Evolutionary conservation across 805 yeast species (phyloP), one percentile per base, ranked within the genome.

Genomic region (Starmerella sirachaensis): DNA sequence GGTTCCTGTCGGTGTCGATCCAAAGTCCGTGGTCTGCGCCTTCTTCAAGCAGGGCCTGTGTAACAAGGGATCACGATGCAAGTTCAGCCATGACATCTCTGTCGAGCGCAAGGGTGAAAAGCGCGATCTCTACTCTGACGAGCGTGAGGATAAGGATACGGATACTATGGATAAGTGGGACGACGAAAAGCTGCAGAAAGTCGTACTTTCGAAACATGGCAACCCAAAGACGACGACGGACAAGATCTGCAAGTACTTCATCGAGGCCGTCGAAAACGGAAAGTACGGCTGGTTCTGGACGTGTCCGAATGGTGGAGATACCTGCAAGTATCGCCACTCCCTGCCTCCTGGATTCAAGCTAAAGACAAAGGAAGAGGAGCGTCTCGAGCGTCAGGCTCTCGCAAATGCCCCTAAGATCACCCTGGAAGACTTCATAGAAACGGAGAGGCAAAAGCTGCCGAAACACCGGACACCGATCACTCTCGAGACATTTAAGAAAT

Each of bases 241-340:
- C 48, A 91, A 72, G 49, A 82, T 91, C 33, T 91, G 99, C 71
- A 91, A 86, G 59, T 74, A 60, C 61, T 93, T 91, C 64, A 82
- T 91, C 48, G 94, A 85, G 43, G 97, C 98, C 0, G 96, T 91
- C 41, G 99, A 91, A 57, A 84, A 85, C 55, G 91, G 88, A 41
- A 88, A 88, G 57, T 91, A 91, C 58, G 98, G 98, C 55, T 91
- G 98, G 98, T 86, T 91, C 62, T 91, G 98, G 98, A 69, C 71
- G 16, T 91, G 98, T 66, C 98, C 98, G 19, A 83, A 83, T 51
- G 86, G 88, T 28, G 96, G 94, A 48, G 74, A 79, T 44, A 78
- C 74, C 43, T 91, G 99, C 72, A 88, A 78, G 66, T 91, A 91
- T 65, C 77, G 74, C 61, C 99, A 91, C 61, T 80, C 96, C 7